Percentiles rank a stretch among this genome's conserved stretches.
These are phyloP conservation scores for Epichloe gansuensis DNA, from an alignment of 2,329 filamentous ascomycete species.

Conservation along the genomic window DNA sequence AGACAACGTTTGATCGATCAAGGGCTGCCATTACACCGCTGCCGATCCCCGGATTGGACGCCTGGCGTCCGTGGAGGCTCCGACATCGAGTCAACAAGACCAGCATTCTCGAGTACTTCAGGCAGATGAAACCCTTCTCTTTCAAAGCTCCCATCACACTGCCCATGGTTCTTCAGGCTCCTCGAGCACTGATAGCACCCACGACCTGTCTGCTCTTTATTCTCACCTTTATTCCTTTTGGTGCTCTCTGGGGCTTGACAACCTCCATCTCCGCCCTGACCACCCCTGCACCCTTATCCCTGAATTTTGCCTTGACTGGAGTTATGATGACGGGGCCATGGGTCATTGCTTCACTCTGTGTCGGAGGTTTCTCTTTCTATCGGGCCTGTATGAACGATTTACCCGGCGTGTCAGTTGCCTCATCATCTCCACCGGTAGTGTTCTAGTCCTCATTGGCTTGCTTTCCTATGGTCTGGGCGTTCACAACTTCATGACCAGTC, in stretches of 20 bases:
- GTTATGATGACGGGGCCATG: slow-evolving; percentile 32
- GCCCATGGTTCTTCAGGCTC: slow-evolving; percentile 27
- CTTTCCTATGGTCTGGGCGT: slow-evolving; percentile 30
- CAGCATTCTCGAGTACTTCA: slow-evolving; percentile 23
- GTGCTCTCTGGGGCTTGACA: slow-evolving; percentile 34
- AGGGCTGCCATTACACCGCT: slow-evolving; percentile 10
- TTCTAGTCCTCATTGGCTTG: slow-evolving; percentile 28
- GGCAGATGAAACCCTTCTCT: slow-evolving; percentile 25
- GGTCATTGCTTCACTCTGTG: slow-evolving; percentile 24
- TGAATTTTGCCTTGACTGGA: slow-evolving; percentile 28
- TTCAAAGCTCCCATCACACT: slow-evolving; percentile 21
- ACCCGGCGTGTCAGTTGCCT: slow-evolving; percentile 19
- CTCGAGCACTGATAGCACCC: slow-evolving; percentile 35
- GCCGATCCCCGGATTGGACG: slow-evolving; percentile 9
- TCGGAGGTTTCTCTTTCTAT: slow-evolving; percentile 21
- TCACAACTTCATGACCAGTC: slow-evolving; percentile 19
- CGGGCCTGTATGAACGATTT: slow-evolving; percentile 20
- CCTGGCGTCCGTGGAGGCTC: slow-evolving; percentile 13
- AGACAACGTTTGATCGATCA: slow-evolving; percentile 38
- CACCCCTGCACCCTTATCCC: slow-evolving; percentile 28
- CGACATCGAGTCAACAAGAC: slow-evolving; percentile 19
- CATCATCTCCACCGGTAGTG: slow-evolving; percentile 23
- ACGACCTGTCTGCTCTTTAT: slow-evolving; percentile 34
- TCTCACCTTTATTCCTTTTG: slow-evolving; percentile 31
- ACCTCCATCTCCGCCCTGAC: slow-evolving; percentile 35